Conservation (phyloP, 495 filamentous ascomycete species). For the Entonaema liquescens region DNA sequence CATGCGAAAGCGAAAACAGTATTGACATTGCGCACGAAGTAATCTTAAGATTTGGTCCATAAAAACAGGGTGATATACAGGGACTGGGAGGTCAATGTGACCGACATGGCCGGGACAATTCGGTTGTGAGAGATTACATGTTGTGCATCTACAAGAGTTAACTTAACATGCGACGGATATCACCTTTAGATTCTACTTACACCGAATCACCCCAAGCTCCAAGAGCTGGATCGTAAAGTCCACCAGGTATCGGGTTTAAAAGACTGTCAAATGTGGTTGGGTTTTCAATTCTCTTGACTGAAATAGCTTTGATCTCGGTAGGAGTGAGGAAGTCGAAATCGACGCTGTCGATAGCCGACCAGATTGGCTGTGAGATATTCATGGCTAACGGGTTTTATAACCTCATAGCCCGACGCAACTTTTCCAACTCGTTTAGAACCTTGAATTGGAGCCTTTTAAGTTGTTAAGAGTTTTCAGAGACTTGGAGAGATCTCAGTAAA, state of each 20-base stretch:
- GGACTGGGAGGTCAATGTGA: slow-evolving; percentile 92
- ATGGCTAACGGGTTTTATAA: slow-evolving; percentile 51
- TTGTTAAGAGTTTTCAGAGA: slow-evolving; percentile 5
- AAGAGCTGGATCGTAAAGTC: slow-evolving; percentile 91
- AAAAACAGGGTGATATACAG: slow-evolving; percentile 92
- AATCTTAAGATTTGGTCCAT: slow-evolving; percentile 89
- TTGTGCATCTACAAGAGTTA: slow-evolving; percentile 74
- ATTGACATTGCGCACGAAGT: slow-evolving; percentile 84
- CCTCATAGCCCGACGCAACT: slow-evolving; percentile 35
- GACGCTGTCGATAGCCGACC: slow-evolving; percentile 84
- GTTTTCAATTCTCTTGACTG: slow-evolving; percentile 91
- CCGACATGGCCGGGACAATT: slow-evolving; percentile 92
- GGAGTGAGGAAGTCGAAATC: slow-evolving; percentile 84
- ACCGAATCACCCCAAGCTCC: slow-evolving; percentile 86
- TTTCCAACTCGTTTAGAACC: not conserved
- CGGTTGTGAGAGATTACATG: slow-evolving; percentile 79
- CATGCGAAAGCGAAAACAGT: slow-evolving; percentile 85
- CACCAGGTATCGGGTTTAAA: slow-evolving; percentile 83
- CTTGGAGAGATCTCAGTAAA: not conserved
- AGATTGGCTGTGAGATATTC: slow-evolving; percentile 90
- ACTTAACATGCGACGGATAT: slow-evolving; percentile 27
- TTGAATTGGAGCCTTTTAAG: not conserved
- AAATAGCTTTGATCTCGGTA: slow-evolving; percentile 85
- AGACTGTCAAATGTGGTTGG: slow-evolving; percentile 88
- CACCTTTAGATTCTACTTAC: slow-evolving; percentile 60